Conservation (phyloP, 2,329 filamentous ascomycete species). For the Hymenoscyphus linearis region DNA sequence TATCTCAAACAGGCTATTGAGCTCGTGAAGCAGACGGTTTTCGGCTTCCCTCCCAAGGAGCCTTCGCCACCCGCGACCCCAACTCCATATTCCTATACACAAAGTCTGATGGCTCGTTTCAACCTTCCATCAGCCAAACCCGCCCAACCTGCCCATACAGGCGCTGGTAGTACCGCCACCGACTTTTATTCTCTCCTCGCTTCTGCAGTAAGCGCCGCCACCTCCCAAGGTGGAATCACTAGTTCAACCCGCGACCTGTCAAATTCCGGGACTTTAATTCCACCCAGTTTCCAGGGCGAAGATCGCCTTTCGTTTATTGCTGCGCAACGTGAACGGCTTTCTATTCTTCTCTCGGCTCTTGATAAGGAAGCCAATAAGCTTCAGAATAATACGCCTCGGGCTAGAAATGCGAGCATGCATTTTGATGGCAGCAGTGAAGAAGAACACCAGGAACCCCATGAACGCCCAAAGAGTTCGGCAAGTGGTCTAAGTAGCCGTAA, state of each 20-base stretch:
- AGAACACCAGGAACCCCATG: constrained; percentile 24
- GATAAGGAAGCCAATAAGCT: constrained; percentile 71
- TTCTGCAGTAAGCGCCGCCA: constrained; percentile 57
- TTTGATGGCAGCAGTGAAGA: constrained; percentile 31
- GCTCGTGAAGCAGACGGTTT: constrained; percentile 65
- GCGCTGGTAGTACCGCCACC: constrained; percentile 40
- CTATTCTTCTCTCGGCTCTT: constrained; percentile 68
- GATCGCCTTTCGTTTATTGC: constrained; percentile 71
- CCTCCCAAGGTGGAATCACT: constrained; percentile 26
- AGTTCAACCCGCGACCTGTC: constrained; percentile 40
- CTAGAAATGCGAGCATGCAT: constrained; percentile 21
- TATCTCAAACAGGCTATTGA: constrained; percentile 70
- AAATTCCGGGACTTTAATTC: constrained; percentile 61
- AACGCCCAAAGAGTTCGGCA: constrained; percentile 26
- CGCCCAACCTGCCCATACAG: constrained; percentile 24
- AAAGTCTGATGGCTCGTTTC: constrained; percentile 79
- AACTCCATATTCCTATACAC: constrained; percentile 59
- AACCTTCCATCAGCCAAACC: constrained; percentile 68
- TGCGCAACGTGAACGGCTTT: constrained; percentile 72
- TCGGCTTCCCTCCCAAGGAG: constrained; percentile 65
- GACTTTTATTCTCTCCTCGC: constrained; percentile 78
- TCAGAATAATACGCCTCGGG: constrained; percentile 24
- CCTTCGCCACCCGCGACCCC: constrained; percentile 41
- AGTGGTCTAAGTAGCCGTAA: constrained; percentile 70
- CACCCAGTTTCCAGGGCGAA: constrained; percentile 59